phyloP scores from a whole-genome alignment of 2,329 filamentous ascomycete species.

The Pseudocercospora macadamiae region DNA sequence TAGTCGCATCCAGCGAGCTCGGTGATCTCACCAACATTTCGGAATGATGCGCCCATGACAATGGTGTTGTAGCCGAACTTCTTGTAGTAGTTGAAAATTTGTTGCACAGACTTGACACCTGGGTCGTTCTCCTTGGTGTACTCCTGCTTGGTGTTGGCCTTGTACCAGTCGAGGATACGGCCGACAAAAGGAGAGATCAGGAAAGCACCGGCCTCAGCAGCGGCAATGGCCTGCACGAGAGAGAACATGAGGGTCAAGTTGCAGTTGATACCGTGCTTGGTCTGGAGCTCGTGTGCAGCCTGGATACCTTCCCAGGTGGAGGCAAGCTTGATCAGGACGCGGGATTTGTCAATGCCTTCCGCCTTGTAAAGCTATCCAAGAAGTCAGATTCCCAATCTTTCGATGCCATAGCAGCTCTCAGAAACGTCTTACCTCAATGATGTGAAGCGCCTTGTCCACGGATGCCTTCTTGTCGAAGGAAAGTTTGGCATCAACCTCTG shows the following conservation, averaged over 20 bases:
- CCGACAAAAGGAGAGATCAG: conserved; percentile 99
- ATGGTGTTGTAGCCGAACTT: conserved; percentile 99
- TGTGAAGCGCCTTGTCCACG: conserved; percentile 92
- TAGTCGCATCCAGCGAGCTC: conserved; percentile 99
- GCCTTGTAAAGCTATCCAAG: conserved; percentile 82
- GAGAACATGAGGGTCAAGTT: conserved; percentile 99
- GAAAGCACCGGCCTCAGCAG: conserved; percentile 92
- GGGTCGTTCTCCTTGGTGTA: conserved; percentile 90
- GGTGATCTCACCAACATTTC: conserved; percentile 93
- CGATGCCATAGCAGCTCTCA: conserved; percentile 23
- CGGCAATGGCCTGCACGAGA: conserved; percentile 87
- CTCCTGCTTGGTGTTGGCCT: conserved; percentile 91
- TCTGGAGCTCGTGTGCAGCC: conserved; percentile 95
- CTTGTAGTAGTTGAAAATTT: conserved; percentile 99
- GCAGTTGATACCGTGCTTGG: conserved; percentile 93
- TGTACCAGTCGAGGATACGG: conserved; percentile 99
- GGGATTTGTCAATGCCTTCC: conserved; percentile 88
- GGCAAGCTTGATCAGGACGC: conserved; percentile 97
- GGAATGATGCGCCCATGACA: conserved; percentile 99
- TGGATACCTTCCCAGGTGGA: conserved; percentile 99
- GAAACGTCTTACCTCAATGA: conserved; percentile 92
- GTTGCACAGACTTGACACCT: conserved; percentile 89
- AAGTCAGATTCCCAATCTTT: conserved; percentile 29
- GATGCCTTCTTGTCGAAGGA: conserved; percentile 94
- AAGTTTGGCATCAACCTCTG: conserved; percentile 93